Percentiles rank a stretch among this genome's conserved stretches.
Evolutionary conservation across 2,329 filamentous ascomycete species (phyloP).

Genomic region (Parastagonospora nodorum): DNA sequence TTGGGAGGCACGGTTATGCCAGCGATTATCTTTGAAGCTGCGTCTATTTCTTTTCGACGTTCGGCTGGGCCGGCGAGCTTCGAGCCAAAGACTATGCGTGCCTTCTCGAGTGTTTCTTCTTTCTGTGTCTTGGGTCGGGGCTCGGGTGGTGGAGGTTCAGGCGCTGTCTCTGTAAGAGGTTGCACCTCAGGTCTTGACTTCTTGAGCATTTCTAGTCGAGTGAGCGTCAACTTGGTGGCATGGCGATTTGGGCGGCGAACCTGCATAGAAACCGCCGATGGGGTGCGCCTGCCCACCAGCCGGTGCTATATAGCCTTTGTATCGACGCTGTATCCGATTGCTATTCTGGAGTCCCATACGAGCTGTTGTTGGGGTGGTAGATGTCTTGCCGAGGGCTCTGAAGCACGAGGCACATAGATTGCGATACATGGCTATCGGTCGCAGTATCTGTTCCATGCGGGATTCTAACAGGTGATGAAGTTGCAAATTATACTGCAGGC

Average conservation of each 20-base stretch:
- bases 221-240: slow-evolving; percentile 6
- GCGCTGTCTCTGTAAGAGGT: slow-evolving; percentile 38
- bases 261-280: slow-evolving; percentile 46
- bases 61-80: slow-evolving; percentile 75
- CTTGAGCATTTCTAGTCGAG: slow-evolving; percentile 45
- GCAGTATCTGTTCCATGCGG: slow-evolving; percentile 14
- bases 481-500: neutral
- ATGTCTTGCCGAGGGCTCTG: slow-evolving; percentile 17
- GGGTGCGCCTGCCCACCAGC: slow-evolving; percentile 46
- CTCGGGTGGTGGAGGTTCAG: slow-evolving; percentile 40
- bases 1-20: slow-evolving; percentile 82
- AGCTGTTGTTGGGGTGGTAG: neutral
- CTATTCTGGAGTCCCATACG: slow-evolving; percentile 39
- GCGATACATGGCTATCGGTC: slow-evolving; percentile 25
- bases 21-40: slow-evolving; percentile 68
- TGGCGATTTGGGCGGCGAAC: slow-evolving; percentile 13
- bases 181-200: slow-evolving; percentile 33
- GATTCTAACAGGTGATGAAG: slow-evolving; percentile 11
- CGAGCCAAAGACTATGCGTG: slow-evolving; percentile 80
- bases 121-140: slow-evolving; percentile 53
- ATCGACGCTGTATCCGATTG: slow-evolving; percentile 42
- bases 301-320: slow-evolving; percentile 42
- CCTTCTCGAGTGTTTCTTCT: slow-evolving; percentile 61
- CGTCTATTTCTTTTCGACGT: slow-evolving; percentile 64
- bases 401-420: slow-evolving; percentile 32